Evolutionary conservation across 1,284 basidiomycete species (phyloP).

Genomic region (Ceratobasidium sp.): DNA sequence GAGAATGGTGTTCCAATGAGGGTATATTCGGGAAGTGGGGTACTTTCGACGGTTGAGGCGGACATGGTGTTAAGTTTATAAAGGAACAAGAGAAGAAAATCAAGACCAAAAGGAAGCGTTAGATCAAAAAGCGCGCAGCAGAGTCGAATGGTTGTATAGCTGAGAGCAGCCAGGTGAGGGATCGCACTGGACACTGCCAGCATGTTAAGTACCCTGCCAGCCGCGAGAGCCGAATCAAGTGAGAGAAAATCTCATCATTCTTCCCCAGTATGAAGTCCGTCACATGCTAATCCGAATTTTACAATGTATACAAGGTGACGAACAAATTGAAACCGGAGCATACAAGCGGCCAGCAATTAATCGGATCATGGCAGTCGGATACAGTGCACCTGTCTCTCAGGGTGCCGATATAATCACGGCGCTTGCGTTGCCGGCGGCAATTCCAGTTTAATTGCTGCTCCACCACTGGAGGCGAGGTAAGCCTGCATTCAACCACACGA

Average conservation of each 20-base stretch:
- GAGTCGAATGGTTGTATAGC: not conserved
- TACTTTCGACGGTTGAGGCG: not conserved
- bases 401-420: not conserved
- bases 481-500: too few species aligned
- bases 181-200: not conserved
- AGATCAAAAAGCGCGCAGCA: not conserved
- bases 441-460: not conserved
- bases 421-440: slow-evolving; percentile 35
- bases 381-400: slow-evolving; percentile 6
- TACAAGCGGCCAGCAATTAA: slow-evolving; percentile 4
- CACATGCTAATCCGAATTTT: not conserved
- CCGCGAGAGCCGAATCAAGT: slow-evolving; percentile 33
- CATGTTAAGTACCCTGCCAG: slow-evolving; percentile 26
- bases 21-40: slow-evolving; percentile 34
- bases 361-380: slow-evolving; percentile 24
- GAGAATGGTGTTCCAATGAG: slow-evolving; percentile 38
- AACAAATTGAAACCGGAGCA: slow-evolving; percentile 34
- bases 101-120: slow-evolving; percentile 4
- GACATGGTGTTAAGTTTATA: slow-evolving; percentile 12
- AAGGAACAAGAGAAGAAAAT: slow-evolving; percentile 1
- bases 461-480: not conserved
- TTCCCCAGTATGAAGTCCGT: slow-evolving; percentile 9
- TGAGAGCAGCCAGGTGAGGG: slow-evolving; percentile 28
- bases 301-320: not conserved
- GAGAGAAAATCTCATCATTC: slow-evolving; percentile 36